phyloP scores from a whole-genome alignment of 2,329 filamentous ascomycete species.

The Davidsoniella australis region DNA sequence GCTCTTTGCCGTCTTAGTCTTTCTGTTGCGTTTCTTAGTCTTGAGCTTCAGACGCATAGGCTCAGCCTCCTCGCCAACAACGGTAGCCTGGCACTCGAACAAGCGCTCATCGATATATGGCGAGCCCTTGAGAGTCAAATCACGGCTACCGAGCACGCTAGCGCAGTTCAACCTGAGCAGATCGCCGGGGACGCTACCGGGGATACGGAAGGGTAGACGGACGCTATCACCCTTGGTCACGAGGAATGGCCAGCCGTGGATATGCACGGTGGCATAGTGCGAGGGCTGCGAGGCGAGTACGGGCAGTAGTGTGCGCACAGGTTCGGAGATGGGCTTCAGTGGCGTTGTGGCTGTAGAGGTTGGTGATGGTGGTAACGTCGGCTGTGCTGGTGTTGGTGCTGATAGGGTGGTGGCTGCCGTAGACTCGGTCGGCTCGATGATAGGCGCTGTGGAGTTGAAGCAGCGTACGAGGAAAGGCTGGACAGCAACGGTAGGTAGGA shows the following conservation, averaged over 20 bases:
- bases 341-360: slow-evolving; percentile 28
- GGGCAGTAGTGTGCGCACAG: slow-evolving; percentile 46
- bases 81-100: slow-evolving; percentile 71
- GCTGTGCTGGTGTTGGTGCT: slow-evolving; percentile 19
- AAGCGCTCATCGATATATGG: slow-evolving; percentile 71
- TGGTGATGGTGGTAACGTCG: slow-evolving; percentile 16
- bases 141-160: slow-evolving; percentile 63
- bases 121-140: slow-evolving; percentile 71
- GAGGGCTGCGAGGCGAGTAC: slow-evolving; percentile 54
- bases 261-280: slow-evolving; percentile 66
- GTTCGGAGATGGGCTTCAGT: slow-evolving; percentile 30
- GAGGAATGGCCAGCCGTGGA: slow-evolving; percentile 66
- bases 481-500: slow-evolving; percentile 23
- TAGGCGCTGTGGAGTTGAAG: slow-evolving; percentile 15
- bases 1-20: slow-evolving; percentile 61
- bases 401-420: slow-evolving; percentile 14
- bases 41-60: slow-evolving; percentile 63
- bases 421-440: slow-evolving; percentile 4
- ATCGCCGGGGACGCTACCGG: slow-evolving; percentile 61
- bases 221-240: slow-evolving; percentile 59
- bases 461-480: slow-evolving; percentile 29
- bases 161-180: slow-evolving; percentile 77
- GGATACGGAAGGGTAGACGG: slow-evolving; percentile 66
- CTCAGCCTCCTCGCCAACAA: slow-evolving; percentile 71
- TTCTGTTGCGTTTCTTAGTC: slow-evolving; percentile 61